Evolutionary conservation across 2,329 filamentous ascomycete species (phyloP), one percentile per base, ranked within the genome.

Genomic region (Alternaria incomplexa): DNA sequence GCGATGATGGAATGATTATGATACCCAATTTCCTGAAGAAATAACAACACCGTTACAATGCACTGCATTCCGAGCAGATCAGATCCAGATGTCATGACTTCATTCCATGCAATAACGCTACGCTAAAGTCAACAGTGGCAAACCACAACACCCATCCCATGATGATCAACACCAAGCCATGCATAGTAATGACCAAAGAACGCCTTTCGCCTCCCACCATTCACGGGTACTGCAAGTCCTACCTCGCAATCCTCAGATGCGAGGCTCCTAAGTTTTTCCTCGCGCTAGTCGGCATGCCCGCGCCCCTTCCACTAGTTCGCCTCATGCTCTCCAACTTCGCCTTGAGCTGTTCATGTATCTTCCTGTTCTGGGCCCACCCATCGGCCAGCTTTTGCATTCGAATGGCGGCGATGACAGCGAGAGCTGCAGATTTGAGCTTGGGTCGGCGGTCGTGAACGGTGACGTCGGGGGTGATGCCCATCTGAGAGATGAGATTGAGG

Each of bases 401-500:
- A 15, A 85, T 72, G 1, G 77, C 78, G 6, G 86, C 86, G 3
- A 86, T 78, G 11, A 89, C 77, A 59, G 83, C 80, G 28, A 82
- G 69, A 3, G 81, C 85, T 1, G 86, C 83, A 6, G 82, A 80
- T 57, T 83, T 82, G 54, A 89, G 75, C 4, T 80, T 80, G 5
- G 80, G 84, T 56, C 80, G 81, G 58, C 79, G 81, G 58, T 83
- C 78, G 15, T 81, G 78, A 44, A 83, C 77, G 1, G 81, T 82
- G 22, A 78, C 64, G 68, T 86, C 83, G 4, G 85, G 81, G 32
- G 84, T 86, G 66, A 92, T 88, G 66, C 92, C 93, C 85, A 97
- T 97, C 71, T 91, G 87, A 71, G 91, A 88, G 66, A 98, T 89
- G 76, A 97, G 91, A 56, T 90, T 88, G 62, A 98, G 89, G 78